These are phyloP conservation scores for Gamarada debralockiae DNA, from an alignment of 495 filamentous ascomycete genomes.

Conservation along the genomic window DNA sequence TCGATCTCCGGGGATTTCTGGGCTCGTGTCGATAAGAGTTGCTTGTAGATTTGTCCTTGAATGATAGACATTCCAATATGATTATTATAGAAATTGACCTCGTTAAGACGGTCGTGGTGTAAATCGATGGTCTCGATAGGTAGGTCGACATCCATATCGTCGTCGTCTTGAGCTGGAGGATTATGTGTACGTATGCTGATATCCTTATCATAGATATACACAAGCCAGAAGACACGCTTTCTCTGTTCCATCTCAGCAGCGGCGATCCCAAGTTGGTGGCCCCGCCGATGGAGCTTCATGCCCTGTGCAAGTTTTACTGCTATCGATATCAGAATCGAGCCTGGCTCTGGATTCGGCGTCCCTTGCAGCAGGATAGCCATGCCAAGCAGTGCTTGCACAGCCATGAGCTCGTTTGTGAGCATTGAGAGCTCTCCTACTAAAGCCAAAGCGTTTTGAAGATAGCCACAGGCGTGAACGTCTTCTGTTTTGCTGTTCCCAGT, in stretches of 20 bases:
- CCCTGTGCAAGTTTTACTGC: conserved; percentile 90
- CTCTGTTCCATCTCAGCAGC: conserved; percentile 89
- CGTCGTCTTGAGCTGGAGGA: conserved; percentile 63
- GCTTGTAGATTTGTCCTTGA: conserved; percentile 88
- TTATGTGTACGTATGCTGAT: conserved; percentile 63
- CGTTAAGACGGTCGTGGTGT: conserved; percentile 84
- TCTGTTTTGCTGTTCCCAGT: conserved; percentile 81
- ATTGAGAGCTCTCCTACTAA: conserved; percentile 86
- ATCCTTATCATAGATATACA: conserved; percentile 91
- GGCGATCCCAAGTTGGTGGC: conserved; percentile 81
- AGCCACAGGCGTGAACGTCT: conserved; percentile 86
- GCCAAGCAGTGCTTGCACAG: conserved; percentile 84
- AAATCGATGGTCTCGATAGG: conserved; percentile 83
- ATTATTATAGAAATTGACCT: conserved; percentile 84
- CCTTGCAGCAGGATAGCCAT: conserved; percentile 95
- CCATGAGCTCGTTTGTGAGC: conserved; percentile 79
- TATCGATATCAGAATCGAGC: conserved; percentile 85
- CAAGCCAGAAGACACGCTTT: conserved; percentile 96
- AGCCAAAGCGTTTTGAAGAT: conserved; percentile 92
- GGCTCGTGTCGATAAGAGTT: conserved; percentile 86
- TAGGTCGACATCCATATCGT: conserved; percentile 96
- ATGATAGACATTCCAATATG: conserved; percentile 88
- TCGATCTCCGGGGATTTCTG: conserved; percentile 86
- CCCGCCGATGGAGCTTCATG: conserved; percentile 90
- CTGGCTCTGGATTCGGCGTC: conserved; percentile 91